Percentiles rank a stretch among this genome's conserved stretches.
These are phyloP conservation scores for Gamsiella multidivaricata DNA, from an alignment of 192 early-diverging fungal species.

Conservation along the genomic window DNA sequence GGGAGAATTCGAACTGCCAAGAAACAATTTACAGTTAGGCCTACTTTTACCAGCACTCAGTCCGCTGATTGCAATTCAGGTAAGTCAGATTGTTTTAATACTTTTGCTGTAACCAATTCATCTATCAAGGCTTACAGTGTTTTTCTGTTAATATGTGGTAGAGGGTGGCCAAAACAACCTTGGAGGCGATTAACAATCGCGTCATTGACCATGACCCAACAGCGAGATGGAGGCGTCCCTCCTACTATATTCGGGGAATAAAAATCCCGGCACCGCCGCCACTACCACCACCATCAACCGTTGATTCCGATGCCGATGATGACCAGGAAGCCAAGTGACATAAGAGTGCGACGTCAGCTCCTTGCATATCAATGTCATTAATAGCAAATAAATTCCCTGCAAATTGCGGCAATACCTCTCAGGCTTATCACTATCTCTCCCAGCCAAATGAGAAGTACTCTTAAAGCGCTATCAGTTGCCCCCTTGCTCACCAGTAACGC, in stretches of 20 bases:
- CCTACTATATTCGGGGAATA: slow-evolving; percentile 1
- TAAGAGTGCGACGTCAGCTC: too few species aligned
- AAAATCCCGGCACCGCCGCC: slow-evolving; percentile 3
- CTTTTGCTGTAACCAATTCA: background rate
- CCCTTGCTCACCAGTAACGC: background rate
- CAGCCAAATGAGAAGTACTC: too few species aligned
- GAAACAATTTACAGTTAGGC: background rate
- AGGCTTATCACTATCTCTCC: too few species aligned
- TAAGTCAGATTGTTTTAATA: background rate
- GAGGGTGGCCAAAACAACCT: background rate
- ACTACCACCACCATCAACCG: too few species aligned
- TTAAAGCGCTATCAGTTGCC: too few species aligned
- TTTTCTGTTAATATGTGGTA: background rate
- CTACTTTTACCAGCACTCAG: slow-evolving; percentile 1
- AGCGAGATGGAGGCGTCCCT: slow-evolving; percentile 1
- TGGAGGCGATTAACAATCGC: slow-evolving; percentile 4
- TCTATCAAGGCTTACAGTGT: background rate
- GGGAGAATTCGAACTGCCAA: slow-evolving; percentile 1
- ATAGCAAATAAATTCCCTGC: too few species aligned
- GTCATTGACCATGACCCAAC: background rate
- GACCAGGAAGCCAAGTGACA: too few species aligned
- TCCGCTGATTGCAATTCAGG: slow-evolving; percentile 8
- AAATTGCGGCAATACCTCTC: too few species aligned
- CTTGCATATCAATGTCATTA: too few species aligned
- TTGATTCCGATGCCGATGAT: too few species aligned